Evolutionary conservation across 2,329 filamentous ascomycete genomes (phyloP).

Genomic region (Trichoderma sp.): DNA sequence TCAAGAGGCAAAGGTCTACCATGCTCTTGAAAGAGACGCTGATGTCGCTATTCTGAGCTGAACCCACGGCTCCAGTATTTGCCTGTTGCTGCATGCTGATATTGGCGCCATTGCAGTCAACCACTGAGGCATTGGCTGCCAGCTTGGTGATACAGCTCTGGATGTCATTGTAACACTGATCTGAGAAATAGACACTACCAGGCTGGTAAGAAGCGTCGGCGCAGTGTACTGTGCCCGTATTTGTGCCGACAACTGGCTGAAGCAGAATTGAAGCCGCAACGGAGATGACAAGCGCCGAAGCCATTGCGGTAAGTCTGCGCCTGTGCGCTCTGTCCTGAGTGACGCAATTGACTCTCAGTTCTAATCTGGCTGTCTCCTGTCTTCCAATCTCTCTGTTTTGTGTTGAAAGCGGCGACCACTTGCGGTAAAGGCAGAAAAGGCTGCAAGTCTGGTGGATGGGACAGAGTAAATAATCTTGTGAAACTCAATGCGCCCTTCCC

Average conservation of each 20-base stretch:
- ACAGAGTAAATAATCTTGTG: neutral
- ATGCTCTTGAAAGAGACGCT: slow-evolving; percentile 28
- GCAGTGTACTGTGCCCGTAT: slow-evolving; percentile 6
- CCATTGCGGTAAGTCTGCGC: neutral
- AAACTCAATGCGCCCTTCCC: neutral
- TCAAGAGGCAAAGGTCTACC: slow-evolving; percentile 24
- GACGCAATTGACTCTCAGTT: neutral
- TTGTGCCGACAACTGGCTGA: slow-evolving; percentile 8
- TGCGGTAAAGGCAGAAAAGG: neutral
- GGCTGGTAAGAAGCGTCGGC: neutral
- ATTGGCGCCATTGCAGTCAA: slow-evolving; percentile 26
- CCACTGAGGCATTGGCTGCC: neutral
- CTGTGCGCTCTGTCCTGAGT: neutral
- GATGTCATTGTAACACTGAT: neutral
- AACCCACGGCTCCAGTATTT: slow-evolving; percentile 14
- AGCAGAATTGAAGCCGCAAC: slow-evolving; percentile 18
- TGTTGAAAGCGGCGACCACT: neutral
- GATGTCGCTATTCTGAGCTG: slow-evolving; percentile 19
- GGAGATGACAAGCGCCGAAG: neutral
- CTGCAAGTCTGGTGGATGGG: neutral
- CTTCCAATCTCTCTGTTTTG: neutral
- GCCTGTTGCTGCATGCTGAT: slow-evolving; percentile 27
- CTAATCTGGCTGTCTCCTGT: neutral
- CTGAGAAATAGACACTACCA: neutral
- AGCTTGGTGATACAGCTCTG: neutral